Evolutionary conservation across 306 rosid genomes (phyloP), one percentile per base, ranked within the genome.

Genomic region (Malus asiatica): DNA sequence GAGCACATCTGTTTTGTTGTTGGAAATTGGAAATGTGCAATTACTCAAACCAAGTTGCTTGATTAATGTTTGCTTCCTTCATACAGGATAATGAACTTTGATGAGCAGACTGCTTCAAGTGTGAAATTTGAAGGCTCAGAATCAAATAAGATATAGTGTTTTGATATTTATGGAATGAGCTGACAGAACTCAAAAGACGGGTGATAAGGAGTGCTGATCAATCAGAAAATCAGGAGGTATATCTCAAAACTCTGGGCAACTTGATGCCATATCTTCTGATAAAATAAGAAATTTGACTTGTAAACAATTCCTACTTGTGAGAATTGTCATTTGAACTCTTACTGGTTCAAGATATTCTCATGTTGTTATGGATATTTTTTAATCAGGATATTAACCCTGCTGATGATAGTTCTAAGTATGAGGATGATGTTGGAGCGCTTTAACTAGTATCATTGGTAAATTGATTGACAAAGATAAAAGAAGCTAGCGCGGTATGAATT

Each of bases 121-220:
- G 66, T 81, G 10, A 84, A 79, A 80, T 70, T 68, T 73, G 83
- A 68, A 52, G 89, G 81, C 68, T 78, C 83, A 30, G 92, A 90
- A 79, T 79, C 89, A 72, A 88, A 81, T 83, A 96, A 92, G 82
- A 84, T 95, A 70, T 86, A 33, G 40, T 96, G 97, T 65, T 90
- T 95, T 83, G 99, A 95, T 86, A 80, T 77, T 70, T 90, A 46
- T 84, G 97, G 75, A 89, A 84, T 79, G 97, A 95, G 79, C 90
- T 95, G 72, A 87, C 87, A 60, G 96, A 95, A 82, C 96, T 95
- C 77, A 97, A 92, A 85, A 79, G 86, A 48, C 87, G 91, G 83
- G 97, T 90, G 66, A 90, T 89, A 81, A 88, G 76, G 86, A 95
- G 91, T 74, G 81, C 97, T 75, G 86, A 88, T 80, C 93, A 85